Conservation (phyloP, 2,329 filamentous ascomycete genomes). For the Dactylellina haptotyla region DNA sequence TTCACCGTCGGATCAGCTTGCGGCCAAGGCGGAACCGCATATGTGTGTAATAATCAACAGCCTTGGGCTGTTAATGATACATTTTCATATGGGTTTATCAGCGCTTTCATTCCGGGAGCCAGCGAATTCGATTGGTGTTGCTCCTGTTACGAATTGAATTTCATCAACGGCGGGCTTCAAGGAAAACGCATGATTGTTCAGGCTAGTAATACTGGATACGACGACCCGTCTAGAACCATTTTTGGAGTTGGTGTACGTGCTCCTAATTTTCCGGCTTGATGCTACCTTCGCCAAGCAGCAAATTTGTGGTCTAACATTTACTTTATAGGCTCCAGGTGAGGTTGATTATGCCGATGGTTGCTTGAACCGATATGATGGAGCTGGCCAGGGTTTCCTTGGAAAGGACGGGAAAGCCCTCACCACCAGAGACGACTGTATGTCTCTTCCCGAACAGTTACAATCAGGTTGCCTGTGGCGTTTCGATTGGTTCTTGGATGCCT, state of each 20-base stretch:
- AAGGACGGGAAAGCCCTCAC: conserved; percentile 62
- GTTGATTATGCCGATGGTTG: conserved; percentile 41
- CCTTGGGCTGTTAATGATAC: conserved; percentile 72
- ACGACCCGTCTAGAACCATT: conserved; percentile 68
- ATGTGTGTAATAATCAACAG: conserved; percentile 71
- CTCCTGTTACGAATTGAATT: conserved; percentile 71
- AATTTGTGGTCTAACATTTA: background rate
- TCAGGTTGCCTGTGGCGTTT: conserved; percentile 72
- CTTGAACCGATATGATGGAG: conserved; percentile 35
- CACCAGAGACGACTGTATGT: conserved; percentile 66
- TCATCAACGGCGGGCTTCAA: conserved; percentile 64
- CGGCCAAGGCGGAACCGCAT: conserved; percentile 70
- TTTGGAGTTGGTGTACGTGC: conserved; percentile 64
- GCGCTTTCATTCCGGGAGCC: conserved; percentile 67
- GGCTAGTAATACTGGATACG: conserved; percentile 70
- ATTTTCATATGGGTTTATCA: conserved; percentile 67
- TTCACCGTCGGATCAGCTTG: conserved; percentile 60
- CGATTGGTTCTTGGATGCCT: conserved; percentile 60
- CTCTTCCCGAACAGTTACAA: conserved; percentile 68
- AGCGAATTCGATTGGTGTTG: conserved; percentile 73
- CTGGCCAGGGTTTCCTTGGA: conserved; percentile 37
- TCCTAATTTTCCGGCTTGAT: background rate
- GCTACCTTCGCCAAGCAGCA: background rate
- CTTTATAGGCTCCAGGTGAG: conserved; percentile 33
- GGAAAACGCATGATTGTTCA: conserved; percentile 74